phyloP scores from a whole-genome alignment of 345 rosid species.

The Schrenkiella parvula region DNA sequence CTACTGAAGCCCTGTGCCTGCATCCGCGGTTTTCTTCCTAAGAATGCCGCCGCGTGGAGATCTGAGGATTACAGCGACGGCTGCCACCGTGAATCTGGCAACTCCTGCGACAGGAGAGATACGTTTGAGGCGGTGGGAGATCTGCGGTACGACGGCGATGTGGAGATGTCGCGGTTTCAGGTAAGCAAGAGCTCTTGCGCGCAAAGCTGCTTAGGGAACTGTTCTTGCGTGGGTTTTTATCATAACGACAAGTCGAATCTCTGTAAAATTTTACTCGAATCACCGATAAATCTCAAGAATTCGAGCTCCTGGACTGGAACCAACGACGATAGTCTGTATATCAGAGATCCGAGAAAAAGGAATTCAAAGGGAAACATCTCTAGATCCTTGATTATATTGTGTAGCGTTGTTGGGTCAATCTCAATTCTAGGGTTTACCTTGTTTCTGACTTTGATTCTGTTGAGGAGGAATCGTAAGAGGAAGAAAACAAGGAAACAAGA shows the following conservation, averaged over 20 bases:
- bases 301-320: constrained; percentile 34
- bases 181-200: constrained; percentile 48
- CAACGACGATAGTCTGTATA: constrained; percentile 37
- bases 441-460: constrained; percentile 38
- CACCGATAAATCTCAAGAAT: constrained; percentile 56
- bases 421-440: constrained; percentile 36
- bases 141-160: constrained; percentile 40
- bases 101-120: constrained; percentile 37
- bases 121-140: constrained; percentile 28
- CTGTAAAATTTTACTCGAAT: constrained; percentile 52
- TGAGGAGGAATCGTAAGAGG: constrained; percentile 39
- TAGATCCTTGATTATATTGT: constrained; percentile 40
- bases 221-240: constrained; percentile 66
- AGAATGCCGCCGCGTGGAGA: constrained; percentile 10
- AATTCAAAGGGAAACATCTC: constrained; percentile 36
- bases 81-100: constrained; percentile 35
- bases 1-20: constrained; percentile 42
- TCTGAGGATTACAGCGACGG: constrained; percentile 43
- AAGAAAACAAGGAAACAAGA: constrained; percentile 37
- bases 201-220: constrained; percentile 48
- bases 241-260: constrained; percentile 40
- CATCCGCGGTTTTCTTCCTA: constrained; percentile 46
- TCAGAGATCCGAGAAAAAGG: constrained; percentile 47
- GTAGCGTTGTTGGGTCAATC: constrained; percentile 48
- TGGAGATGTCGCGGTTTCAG: constrained; percentile 20